Percentiles rank a stretch among this genome's conserved stretches.
phyloP scores from a whole-genome alignment of 202 grass and related monocot species.

The Sporobolus alterniflorus region DNA sequence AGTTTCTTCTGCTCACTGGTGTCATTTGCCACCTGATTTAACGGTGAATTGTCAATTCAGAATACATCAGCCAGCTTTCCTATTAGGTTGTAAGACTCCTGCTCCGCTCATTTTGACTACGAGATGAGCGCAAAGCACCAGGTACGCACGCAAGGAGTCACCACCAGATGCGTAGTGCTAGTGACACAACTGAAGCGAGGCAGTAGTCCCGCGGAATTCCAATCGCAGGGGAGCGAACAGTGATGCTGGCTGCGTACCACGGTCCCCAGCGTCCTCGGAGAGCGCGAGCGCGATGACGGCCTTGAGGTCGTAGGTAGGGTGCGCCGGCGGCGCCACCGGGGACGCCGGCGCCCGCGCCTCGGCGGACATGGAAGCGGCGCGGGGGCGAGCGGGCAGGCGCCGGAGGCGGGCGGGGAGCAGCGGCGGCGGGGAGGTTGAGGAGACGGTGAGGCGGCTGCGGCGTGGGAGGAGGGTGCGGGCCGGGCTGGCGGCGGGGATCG shows the following conservation, averaged over 20 bases:
- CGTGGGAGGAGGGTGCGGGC: neutral
- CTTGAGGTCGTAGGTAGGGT: constrained; percentile 87
- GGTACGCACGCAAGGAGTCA: neutral
- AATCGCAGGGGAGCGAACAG: neutral
- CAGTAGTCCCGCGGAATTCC: neutral
- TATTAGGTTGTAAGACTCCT: neutral
- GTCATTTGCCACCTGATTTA: neutral
- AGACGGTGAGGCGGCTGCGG: constrained; percentile 3
- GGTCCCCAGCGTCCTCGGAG: constrained; percentile 86
- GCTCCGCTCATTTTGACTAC: neutral
- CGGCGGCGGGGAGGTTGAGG: neutral
- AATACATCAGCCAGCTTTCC: neutral
- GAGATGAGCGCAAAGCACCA: neutral
- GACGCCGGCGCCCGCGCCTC: constrained; percentile 11
- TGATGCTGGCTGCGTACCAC: constrained; percentile 41
- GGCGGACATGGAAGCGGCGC: constrained; percentile 28
- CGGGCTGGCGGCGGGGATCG: neutral
- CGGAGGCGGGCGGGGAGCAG: constrained; percentile 5
- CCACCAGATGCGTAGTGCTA: no score
- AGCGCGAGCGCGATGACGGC: constrained; percentile 84
- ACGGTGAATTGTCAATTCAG: neutral
- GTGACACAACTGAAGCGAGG: neutral
- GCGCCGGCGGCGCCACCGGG: constrained; percentile 62
- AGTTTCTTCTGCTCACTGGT: neutral
- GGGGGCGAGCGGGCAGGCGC: constrained; percentile 25